These are phyloP conservation scores for Vanrija pseudolonga DNA, from an alignment of 1,284 basidiomycete species.

Conservation along the genomic window DNA sequence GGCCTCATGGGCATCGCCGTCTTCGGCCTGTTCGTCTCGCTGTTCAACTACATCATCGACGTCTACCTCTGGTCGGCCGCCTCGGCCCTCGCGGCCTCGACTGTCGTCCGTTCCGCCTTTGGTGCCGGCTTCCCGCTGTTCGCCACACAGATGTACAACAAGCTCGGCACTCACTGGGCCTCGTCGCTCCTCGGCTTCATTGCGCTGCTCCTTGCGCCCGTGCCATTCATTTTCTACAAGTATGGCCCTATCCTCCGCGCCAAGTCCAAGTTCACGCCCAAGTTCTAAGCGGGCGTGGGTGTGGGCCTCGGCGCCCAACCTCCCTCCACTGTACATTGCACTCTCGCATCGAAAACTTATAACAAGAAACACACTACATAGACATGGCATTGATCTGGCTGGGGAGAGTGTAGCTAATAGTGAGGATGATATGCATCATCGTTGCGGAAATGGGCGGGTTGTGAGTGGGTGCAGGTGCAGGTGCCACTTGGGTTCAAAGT, in stretches of 20 bases:
- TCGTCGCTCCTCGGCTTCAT: slow-evolving; percentile 45
- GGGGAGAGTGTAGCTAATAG: too few species aligned
- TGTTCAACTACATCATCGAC: slow-evolving; percentile 54
- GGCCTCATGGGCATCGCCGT: slow-evolving; percentile 47
- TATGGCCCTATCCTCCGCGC: slow-evolving; percentile 52
- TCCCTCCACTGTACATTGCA: not conserved
- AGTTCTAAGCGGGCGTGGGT: not conserved
- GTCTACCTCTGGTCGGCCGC: slow-evolving; percentile 55
- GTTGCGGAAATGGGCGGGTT: too few species aligned
- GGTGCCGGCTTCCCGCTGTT: slow-evolving; percentile 54
- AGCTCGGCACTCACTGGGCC: slow-evolving; percentile 49
- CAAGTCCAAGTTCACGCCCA: slow-evolving; percentile 44
- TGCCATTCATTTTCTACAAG: slow-evolving; percentile 50
- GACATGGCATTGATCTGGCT: not conserved
- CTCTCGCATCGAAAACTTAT: not conserved
- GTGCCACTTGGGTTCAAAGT: too few species aligned
- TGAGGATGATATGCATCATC: too few species aligned
- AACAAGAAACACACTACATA: not conserved
- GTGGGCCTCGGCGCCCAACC: too few species aligned
- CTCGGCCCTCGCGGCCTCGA: slow-evolving; percentile 53
- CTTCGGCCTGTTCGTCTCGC: slow-evolving; percentile 58
- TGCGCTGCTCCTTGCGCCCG: slow-evolving; percentile 44
- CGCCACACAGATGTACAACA: slow-evolving; percentile 53
- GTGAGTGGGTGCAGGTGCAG: too few species aligned
- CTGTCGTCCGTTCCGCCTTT: slow-evolving; percentile 52